Conservation (phyloP, 306 rosid genomes). For the Vicia faba region DNA sequence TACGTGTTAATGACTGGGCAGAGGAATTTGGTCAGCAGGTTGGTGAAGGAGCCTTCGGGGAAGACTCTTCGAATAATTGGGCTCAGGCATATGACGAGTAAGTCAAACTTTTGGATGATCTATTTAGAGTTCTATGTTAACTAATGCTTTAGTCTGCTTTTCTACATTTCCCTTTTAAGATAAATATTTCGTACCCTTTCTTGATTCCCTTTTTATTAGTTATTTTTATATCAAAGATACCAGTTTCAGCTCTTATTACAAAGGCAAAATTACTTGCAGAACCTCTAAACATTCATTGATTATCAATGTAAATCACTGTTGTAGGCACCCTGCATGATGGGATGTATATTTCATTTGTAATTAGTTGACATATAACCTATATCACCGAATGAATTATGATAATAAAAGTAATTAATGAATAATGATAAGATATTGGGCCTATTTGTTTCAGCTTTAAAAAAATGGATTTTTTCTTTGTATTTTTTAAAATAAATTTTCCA, state of each 20-base stretch:
- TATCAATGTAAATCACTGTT: background rate
- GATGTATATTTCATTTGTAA: conserved; percentile 5
- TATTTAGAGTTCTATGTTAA: conserved; percentile 7
- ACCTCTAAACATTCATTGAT: background rate
- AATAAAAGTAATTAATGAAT: background rate
- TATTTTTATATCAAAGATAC: background rate
- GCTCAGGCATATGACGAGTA: conserved; percentile 88
- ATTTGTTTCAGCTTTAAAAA: no score
- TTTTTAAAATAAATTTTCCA: no score
- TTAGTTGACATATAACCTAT: background rate
- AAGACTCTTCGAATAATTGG: conserved; percentile 70
- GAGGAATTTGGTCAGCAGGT: conserved; percentile 87
- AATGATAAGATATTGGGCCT: background rate
- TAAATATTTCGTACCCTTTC: no score
- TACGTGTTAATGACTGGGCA: conserved; percentile 85
- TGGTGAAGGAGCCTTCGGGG: conserved; percentile 73
- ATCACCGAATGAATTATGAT: conserved; percentile 5
- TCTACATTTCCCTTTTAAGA: conserved; percentile 1
- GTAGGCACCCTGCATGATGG: background rate
- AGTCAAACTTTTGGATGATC: conserved; percentile 45
- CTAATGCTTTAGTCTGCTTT: conserved; percentile 23
- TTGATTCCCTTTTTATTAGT: conserved; percentile 26
- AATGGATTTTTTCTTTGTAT: no score
- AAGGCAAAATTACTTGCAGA: conserved; percentile 3
- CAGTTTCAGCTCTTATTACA: background rate